Evolutionary conservation across 1,284 basidiomycete genomes (phyloP), one percentile per base, ranked within the genome.

Genomic region (Neolentinus lepideus): DNA sequence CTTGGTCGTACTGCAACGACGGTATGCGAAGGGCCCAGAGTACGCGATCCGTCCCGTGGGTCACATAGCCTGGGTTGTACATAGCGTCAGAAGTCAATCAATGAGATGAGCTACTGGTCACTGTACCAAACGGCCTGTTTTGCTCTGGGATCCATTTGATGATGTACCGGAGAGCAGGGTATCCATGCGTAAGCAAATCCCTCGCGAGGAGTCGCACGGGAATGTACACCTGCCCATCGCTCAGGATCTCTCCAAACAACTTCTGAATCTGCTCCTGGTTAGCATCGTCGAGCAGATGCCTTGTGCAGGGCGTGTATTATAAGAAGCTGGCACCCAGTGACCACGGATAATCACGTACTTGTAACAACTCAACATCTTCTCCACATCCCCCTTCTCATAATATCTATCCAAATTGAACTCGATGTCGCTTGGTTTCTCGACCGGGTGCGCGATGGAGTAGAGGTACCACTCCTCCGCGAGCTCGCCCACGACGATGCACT

Each of bases 391-490:
- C 10, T 57, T 62, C 1, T 78, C 75, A 64, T 84, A 89, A 65
- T 87, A 90, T 53, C 87, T 67, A 62, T 76, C 68, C 47, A 90
- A 64, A 61, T 87, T 87, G 4, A 72, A 70, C 21, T 75, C 64
- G 16, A 90, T 71, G 59, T 88, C 84, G 14, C 59, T 58, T 16
- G 72, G 66, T 16, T 67, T 66, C 21, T 64, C 51, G 54, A 88
- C 75, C 0, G 81, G 79, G 64, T 89, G 81, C 1, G 84, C 81
- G 60, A 86, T 80, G 9, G 83, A 77, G 62, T 90, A 90, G 56
- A 89, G 76, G 65, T 81, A 85, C 85, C 88, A 90, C 67, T 90
- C 88, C 61, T 90, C 88, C 16, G 73, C 73, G 51, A 89, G 73
- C 58, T 90, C 85, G 6, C 89, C 88, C 21, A 85, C 67, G 45